Base-by-base conservation (phyloP, 2,329 filamentous ascomycete species). In the Arthrobotrys sinensis region DNA sequence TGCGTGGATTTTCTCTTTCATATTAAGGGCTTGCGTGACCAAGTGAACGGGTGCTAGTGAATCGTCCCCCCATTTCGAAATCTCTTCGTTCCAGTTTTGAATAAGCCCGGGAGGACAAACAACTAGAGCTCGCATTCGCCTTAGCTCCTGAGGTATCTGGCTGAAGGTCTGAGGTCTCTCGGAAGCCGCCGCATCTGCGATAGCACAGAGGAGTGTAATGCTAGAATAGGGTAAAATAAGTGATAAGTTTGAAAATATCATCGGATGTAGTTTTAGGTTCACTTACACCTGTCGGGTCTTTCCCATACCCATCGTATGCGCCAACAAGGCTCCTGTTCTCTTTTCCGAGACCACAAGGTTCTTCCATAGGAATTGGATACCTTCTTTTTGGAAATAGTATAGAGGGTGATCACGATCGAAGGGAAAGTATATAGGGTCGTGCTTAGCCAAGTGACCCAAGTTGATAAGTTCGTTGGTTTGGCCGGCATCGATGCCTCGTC, bases 281-380 rank as follows among this genome's bases (percentile, higher is more conserved):
- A 85, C 86, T 85, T 84, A 87, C 86, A 93, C 89, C 85, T 97
- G 94, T 91, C 97, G 93, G 0, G 94, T 96, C 85, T 97, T 97
- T 14, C 94, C 94, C 1, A 97, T 85, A 0, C 94, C 94, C 94
- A 97, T 97, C 0, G 92, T 82, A 68, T 82, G 81, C 0, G 81
- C 81, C 43, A 82, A 65, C 12, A 82, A 69, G 8, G 79, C 81
- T 16, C 81, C 81, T 36, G 67, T 77, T 24, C 76, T 69, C 45
- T 76, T 69, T 5, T 73, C 64, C 1, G 64, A 55, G 34, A 78
- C 65, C 0, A 95, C 89, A 52, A 97, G 86, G 80, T 95, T 91
- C 80, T 93, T 90, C 93, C 94, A 97, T 86, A 97, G 89, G 84
- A 97, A 97, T 10, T 91, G 90, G 19, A 97, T 89, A 0, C 94